Evolutionary conservation across 2,329 filamentous ascomycete species (phyloP).

Genomic region (Xylaria sp.): DNA sequence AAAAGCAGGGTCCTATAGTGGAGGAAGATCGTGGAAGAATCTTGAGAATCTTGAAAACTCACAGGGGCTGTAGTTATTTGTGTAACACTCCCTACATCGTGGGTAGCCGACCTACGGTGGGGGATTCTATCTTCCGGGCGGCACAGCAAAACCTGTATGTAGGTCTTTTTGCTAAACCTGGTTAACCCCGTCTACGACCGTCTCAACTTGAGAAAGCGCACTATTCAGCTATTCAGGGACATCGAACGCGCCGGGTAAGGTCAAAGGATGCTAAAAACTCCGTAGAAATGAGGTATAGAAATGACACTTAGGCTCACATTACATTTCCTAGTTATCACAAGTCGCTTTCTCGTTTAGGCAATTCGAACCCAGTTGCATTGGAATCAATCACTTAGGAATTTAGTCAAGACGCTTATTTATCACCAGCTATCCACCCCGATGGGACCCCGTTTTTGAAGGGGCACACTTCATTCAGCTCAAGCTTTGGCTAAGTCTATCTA

Average conservation of each 20-base stretch:
- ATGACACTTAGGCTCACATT: background rate
- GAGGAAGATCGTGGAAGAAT: conserved; percentile 8
- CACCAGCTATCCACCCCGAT: background rate
- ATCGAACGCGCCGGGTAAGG: background rate
- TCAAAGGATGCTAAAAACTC: background rate
- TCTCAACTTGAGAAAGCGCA: background rate
- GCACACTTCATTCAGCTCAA: background rate
- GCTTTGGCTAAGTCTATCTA: background rate
- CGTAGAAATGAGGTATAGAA: background rate
- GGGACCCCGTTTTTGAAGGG: background rate
- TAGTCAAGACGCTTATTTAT: background rate
- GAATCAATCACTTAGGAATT: background rate
- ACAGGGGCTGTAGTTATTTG: background rate
- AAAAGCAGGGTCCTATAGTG: conserved; percentile 10
- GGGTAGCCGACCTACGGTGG: conserved; percentile 5
- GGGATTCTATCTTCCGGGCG: background rate
- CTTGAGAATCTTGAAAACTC: background rate
- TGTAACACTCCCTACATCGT: background rate
- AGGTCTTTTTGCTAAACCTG: background rate
- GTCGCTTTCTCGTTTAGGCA: conserved; percentile 1
- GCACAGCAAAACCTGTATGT: background rate
- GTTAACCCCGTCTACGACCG: background rate
- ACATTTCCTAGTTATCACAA: background rate
- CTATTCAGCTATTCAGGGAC: background rate
- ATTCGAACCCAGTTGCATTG: background rate